phyloP scores from a whole-genome alignment of 2,329 filamentous ascomycete genomes.

The Endoconidiophora laricicola region DNA sequence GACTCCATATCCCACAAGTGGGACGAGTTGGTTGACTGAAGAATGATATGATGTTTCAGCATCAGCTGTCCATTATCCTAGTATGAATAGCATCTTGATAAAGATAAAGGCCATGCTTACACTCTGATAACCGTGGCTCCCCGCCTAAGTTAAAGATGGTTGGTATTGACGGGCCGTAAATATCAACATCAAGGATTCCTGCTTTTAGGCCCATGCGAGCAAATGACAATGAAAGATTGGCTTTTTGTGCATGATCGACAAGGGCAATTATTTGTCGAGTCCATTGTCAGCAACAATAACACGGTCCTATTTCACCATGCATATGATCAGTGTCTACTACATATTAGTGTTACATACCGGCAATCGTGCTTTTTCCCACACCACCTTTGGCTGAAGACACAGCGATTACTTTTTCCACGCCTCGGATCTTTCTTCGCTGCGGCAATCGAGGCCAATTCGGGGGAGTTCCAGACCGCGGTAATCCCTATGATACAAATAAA shows the following conservation, averaged over 20 bases:
- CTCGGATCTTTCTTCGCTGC: conserved; percentile 59
- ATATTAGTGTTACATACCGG: conserved; percentile 34
- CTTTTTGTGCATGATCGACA: conserved; percentile 19
- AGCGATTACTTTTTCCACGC: conserved; percentile 86
- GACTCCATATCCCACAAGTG: conserved; percentile 83
- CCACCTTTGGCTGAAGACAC: conserved; percentile 94
- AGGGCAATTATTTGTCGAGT: background rate
- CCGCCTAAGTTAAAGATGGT: conserved; percentile 71
- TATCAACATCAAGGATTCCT: conserved; percentile 87
- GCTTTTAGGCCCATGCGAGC: conserved; percentile 65
- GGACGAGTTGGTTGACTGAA: conserved; percentile 62
- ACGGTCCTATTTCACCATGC: too few relatives aligned
- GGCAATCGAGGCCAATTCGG: conserved; percentile 54
- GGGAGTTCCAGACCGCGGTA: conserved; percentile 55
- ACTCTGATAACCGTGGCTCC: conserved; percentile 57
- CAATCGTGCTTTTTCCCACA: conserved; percentile 92
- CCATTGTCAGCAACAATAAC: background rate
- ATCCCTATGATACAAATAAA: conserved; percentile 39
- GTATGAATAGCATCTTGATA: background rate
- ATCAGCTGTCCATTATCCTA: conserved; percentile 1
- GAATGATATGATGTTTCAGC: background rate
- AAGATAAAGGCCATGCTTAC: conserved; percentile 24
- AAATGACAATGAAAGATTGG: conserved; percentile 75
- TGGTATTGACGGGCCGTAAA: conserved; percentile 90
- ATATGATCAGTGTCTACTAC: background rate